Conservation (phyloP, 176 grass and related monocot genomes). For the Saccharum spontaneum region DNA sequence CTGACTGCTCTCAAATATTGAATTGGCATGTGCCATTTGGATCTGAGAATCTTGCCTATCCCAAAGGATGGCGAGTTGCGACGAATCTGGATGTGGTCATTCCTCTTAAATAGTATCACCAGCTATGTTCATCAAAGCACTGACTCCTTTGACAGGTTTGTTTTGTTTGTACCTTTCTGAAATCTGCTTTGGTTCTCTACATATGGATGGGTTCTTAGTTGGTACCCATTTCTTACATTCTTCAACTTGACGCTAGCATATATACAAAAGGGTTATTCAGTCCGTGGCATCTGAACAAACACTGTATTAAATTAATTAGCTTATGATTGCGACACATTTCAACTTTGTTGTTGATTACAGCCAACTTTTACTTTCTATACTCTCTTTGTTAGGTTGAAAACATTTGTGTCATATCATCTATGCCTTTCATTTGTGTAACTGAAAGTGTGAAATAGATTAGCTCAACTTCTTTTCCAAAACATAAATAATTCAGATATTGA, state of each 20-base stretch:
- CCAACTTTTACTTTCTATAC: background rate
- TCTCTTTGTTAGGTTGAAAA: background rate
- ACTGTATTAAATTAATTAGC: background rate
- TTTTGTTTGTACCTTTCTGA: conserved; percentile 6
- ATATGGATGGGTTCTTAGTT: conserved; percentile 9
- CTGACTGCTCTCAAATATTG: conserved; percentile 87
- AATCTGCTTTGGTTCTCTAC: conserved; percentile 29
- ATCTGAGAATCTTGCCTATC: conserved; percentile 68
- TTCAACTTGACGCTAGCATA: conserved; percentile 5
- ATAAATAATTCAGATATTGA: background rate
- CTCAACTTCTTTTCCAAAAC: background rate
- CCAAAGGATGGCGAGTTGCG: conserved; percentile 73
- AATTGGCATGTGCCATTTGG: conserved; percentile 98
- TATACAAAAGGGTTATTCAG: background rate
- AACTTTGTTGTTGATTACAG: conserved; percentile 32
- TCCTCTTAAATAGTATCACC: conserved; percentile 58
- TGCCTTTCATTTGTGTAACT: conserved; percentile 12
- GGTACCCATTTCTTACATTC: conserved; percentile 2
- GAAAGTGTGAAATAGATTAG: conserved; percentile 1
- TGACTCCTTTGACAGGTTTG: conserved; percentile 63
- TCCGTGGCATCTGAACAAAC: background rate
- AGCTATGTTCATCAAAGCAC: conserved; percentile 40
- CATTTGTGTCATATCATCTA: background rate
- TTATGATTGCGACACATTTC: conserved; percentile 29
- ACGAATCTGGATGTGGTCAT: conserved; percentile 79